Conservation (phyloP, 2,329 filamentous ascomycete species). For the Talaromyces piceae region DNA sequence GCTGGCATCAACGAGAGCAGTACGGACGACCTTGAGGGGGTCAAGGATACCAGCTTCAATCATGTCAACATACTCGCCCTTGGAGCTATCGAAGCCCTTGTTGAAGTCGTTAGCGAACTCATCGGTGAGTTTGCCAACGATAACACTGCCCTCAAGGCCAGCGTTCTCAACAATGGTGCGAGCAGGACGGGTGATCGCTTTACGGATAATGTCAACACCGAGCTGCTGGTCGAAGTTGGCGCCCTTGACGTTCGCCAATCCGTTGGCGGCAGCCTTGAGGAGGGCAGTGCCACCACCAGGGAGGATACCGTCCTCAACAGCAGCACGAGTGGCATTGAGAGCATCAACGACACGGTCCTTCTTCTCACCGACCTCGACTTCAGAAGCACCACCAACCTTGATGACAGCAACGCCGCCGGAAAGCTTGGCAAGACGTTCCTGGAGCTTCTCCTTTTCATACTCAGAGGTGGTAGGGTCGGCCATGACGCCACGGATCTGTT, state of each 20-base stretch:
- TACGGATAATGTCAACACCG: conserved; percentile 95
- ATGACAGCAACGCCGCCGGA: conserved; percentile 98
- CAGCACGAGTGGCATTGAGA: conserved; percentile 93
- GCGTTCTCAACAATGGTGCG: conserved; percentile 97
- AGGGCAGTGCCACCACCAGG: conserved; percentile 97
- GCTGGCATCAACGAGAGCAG: conserved; percentile 85
- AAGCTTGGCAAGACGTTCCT: conserved; percentile 98
- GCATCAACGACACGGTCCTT: conserved; percentile 99
- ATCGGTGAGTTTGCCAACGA: conserved; percentile 96
- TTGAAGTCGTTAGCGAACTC: conserved; percentile 91
- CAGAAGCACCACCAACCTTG: conserved; percentile 94
- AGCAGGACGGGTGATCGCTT: conserved; percentile 90
- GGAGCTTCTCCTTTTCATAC: conserved; percentile 99
- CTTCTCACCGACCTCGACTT: conserved; percentile 99
- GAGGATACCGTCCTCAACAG: conserved; percentile 98
- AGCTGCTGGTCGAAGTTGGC: conserved; percentile 99
- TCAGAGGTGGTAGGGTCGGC: conserved; percentile 88
- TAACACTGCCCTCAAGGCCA: conserved; percentile 86
- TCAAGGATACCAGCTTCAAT: conserved; percentile 94
- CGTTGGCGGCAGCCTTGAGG: conserved; percentile 91
- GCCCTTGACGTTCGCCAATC: conserved; percentile 72
- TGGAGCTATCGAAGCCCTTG: conserved; percentile 94
- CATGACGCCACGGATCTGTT: conserved; percentile 98
- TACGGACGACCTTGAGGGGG: conserved; percentile 98
- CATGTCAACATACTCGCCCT: conserved; percentile 99